Base-by-base conservation (phyloP, 202 grass and related monocot species). In the Saccharum hybrid region DNA sequence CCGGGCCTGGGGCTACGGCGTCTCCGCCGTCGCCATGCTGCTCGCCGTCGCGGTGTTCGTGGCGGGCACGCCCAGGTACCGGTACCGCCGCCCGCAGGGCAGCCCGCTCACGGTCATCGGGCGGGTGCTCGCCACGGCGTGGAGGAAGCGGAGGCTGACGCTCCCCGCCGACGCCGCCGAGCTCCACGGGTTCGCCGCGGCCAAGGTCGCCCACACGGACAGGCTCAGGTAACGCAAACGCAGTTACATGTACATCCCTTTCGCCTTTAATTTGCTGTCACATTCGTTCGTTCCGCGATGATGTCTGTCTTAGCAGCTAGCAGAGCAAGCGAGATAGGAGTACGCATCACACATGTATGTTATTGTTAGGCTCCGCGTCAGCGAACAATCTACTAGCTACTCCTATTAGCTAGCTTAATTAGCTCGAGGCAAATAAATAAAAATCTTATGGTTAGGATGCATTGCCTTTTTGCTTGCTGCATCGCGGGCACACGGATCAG, bases 91-190 rank as follows among this genome's bases (percentile, higher is more conserved):
- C 9, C 95, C 95, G 1, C 82, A 83, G 68, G 92, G 95, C 7
- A 97, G 95, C 82, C 95, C 95, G 8, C 79, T 97, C 59, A 90
- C 88, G 1, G 88, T 88, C 5, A 90, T 97, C 18, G 82, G 84
- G 0, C 48, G 81, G 70, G 95, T 97, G 56, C 18, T 94, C 41
- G 84, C 60, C 71, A 30, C 86, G 2, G 86, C 95, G 52, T 97
- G 92, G 92, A 84, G 82, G 84, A 89, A 93, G 77, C 81, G 92
- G 13, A 40, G 57, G 40, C 12, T 93, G 48, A 10, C 72, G 26
- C 19, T 51, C 3, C 87, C 90, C 0, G 91, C 39, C 3, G 80
- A 97, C 36, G 73, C 88, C 28, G 85, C 22, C 7, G 82, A 85
- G 66, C 78, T 97, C 70, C 74, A 93, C 8, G 95, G 91, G 0